Evolutionary conservation across 805 yeast genomes (phyloP), one percentile per base, ranked within the genome.

Genomic region (Torulaspora franciscae): DNA sequence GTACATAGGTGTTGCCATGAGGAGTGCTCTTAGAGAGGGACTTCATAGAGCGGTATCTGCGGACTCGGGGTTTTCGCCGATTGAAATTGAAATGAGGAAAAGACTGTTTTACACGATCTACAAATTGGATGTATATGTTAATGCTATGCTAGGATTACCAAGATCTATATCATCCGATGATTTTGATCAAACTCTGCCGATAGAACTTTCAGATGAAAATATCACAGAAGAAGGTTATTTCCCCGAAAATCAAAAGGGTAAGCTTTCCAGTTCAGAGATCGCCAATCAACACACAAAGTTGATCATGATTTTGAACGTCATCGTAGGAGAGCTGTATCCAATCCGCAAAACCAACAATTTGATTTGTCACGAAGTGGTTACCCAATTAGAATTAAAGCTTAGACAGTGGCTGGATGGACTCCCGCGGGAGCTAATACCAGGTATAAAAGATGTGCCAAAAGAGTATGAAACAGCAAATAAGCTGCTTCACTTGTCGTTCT

Each of bases 91-190:
- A 59, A 85, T 88, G 39, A 73, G 95, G 45, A 90, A 88, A 62
- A 73, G 96, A 49, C 68, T 89, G 24, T 89, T 89, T 61, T 89
- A 87, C 81, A 85, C 96, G 0, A 83, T 90, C 47, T 83, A 85
- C 64, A 89, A 90, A 61, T 77, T 89, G 85, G 96, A 90, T 62
- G 80, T 88, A 32, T 90, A 90, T 61, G 85, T 89, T 46, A 87
- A 88, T 62, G 85, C 96, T 3, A 81, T 89, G 77, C 63, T 90
- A 51, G 96, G 96, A 0, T 69, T 89, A 39, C 97, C 97, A 0
- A 73, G 91, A 51, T 66, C 72, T 1, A 77, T 90, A 14, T 75
- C 80, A 48, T 89, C 85, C 49, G 86, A 80, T 49, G 96, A 90
- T 54, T 83, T 85, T 53, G 95, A 88, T 66, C 96, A 88, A 59